These are phyloP conservation scores for Symbiodinium pilosum DNA, from an alignment of 73 alveolate genomes.

Conservation along the genomic window DNA sequence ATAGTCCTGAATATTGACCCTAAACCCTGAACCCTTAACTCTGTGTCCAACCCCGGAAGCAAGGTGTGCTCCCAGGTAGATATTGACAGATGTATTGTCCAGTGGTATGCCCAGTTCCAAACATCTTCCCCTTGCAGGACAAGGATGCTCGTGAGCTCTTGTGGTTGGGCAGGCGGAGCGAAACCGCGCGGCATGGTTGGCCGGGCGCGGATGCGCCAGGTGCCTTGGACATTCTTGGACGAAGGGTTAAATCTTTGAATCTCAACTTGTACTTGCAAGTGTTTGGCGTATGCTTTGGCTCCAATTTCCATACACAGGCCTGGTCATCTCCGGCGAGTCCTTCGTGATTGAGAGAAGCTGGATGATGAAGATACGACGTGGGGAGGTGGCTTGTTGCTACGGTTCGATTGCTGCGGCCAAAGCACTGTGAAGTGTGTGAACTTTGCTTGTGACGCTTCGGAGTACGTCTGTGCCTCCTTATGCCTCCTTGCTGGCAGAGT, in stretches of 20 bases:
- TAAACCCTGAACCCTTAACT: too few species aligned
- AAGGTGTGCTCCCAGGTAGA: too few species aligned
- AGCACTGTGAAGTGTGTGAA: slow-evolving; percentile 25
- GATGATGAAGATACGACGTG: background rate
- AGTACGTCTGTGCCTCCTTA: slow-evolving; percentile 49
- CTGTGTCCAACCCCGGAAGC: too few species aligned
- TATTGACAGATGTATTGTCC: too few species aligned
- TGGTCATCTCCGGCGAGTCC: slow-evolving; percentile 17
- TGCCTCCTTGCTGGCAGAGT: slow-evolving; percentile 70
- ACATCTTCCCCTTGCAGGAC: too few species aligned
- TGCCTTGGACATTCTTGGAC: background rate
- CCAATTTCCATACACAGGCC: too few species aligned
- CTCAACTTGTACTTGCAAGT: too few species aligned
- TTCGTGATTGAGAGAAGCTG: slow-evolving; percentile 26
- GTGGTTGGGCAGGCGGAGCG: slow-evolving; percentile 61
- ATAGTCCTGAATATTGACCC: too few species aligned
- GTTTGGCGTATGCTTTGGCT: too few species aligned
- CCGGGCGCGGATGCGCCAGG: slow-evolving; percentile 85
- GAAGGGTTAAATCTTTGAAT: too few species aligned
- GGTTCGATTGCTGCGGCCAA: slow-evolving; percentile 53
- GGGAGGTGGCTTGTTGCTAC: slow-evolving; percentile 38
- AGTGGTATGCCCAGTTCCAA: too few species aligned
- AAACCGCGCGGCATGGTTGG: slow-evolving; percentile 41
- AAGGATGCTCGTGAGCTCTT: too few species aligned
- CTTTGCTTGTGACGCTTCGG: background rate